These are phyloP conservation scores for Salix viminalis DNA, from an alignment of 345 rosid genomes.

Conservation along the genomic window DNA sequence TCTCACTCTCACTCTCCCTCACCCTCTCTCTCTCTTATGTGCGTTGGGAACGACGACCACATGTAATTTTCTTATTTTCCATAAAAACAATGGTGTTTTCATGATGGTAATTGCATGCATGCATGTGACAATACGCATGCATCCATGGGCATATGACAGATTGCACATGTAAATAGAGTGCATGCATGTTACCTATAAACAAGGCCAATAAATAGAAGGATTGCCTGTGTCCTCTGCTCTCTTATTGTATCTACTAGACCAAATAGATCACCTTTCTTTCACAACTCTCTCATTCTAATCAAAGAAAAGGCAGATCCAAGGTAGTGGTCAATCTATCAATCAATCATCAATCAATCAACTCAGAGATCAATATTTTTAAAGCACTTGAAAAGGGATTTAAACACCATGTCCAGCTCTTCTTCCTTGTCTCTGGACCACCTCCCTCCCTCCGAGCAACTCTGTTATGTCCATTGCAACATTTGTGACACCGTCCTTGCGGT, in stretches of 20 bases:
- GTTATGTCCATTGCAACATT: constrained; percentile 95
- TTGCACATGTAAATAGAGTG: background rate
- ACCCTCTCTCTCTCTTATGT: background rate
- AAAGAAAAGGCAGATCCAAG: constrained; percentile 42
- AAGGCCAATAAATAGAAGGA: constrained; percentile 19
- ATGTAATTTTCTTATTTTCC: constrained; percentile 8
- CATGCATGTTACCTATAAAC: constrained; percentile 11
- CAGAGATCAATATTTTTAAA: constrained; percentile 11
- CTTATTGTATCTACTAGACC: constrained; percentile 25
- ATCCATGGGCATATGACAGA: background rate
- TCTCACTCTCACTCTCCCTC: constrained; percentile 15
- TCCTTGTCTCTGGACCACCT: constrained; percentile 36
- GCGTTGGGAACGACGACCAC: constrained; percentile 43
- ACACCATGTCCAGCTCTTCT: constrained; percentile 39
- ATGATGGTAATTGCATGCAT: background rate
- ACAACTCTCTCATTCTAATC: constrained; percentile 20
- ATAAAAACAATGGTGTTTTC: background rate
- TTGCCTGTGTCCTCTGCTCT: constrained; percentile 4
- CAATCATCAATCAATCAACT: constrained; percentile 16
- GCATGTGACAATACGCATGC: background rate
- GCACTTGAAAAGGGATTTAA: constrained; percentile 9
- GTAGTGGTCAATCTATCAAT: constrained; percentile 44
- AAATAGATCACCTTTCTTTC: constrained; percentile 30
- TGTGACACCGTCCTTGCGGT: constrained; percentile 97
- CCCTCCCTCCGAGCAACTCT: constrained; percentile 74